Evolutionary conservation across 202 grass and related monocot genomes (phyloP).

Genomic region (Setaria italica): DNA sequence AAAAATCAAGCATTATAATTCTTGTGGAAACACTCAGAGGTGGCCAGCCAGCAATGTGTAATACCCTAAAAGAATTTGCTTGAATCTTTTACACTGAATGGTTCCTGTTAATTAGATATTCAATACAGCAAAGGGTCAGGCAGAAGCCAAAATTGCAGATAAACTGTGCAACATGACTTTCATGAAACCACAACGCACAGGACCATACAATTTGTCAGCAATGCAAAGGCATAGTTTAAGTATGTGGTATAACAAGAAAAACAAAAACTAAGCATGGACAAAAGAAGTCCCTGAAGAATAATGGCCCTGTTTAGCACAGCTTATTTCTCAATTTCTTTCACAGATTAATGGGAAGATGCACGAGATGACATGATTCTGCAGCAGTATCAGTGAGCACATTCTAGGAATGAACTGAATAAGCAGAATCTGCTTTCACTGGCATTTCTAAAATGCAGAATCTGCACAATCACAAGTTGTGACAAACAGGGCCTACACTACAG

Average conservation of each 20-base stretch:
- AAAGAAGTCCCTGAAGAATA: background rate
- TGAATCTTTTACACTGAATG: background rate
- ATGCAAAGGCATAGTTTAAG: background rate
- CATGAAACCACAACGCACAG: background rate
- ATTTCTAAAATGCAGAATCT: background rate
- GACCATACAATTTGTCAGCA: background rate
- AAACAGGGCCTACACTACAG: background rate
- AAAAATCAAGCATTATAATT: background rate
- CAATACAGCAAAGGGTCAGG: background rate
- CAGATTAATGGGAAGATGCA: background rate
- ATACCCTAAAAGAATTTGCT: background rate
- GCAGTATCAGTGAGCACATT: background rate
- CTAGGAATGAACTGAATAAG: constrained; percentile 1
- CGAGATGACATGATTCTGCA: background rate
- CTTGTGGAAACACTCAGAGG: constrained; percentile 20
- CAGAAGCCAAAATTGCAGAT: background rate
- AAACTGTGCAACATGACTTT: constrained; percentile 6
- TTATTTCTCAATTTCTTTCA: background rate
- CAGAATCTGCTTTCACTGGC: background rate
- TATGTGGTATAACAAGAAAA: background rate
- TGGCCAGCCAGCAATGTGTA: background rate
- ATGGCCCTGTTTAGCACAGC: background rate
- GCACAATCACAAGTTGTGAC: background rate
- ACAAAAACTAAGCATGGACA: background rate
- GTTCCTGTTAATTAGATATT: constrained; percentile 2